Evolutionary conservation across 371 early-diverging fungal species (phyloP), one percentile per base, ranked within the genome.

Genomic region (Zychaea mexicana): DNA sequence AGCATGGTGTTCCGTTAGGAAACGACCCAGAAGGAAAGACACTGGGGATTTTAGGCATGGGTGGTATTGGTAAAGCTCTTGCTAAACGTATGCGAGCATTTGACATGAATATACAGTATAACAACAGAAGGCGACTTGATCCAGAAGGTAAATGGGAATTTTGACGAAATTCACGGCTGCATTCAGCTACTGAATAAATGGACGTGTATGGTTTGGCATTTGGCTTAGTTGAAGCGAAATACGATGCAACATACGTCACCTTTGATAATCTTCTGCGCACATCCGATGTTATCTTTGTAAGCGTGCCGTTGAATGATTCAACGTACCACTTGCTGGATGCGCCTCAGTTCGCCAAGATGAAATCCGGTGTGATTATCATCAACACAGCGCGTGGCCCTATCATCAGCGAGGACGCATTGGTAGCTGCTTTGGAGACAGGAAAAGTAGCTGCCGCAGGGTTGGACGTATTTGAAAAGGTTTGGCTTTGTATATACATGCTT

Each of bases 351-450:
- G 58, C 72, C 0, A 65, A 66, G 68, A 85, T 84, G 85, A 88
- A 88, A 63, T 47, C 73, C 31, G 80, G 78, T n/a, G 74, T 80
- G 2, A 82, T 84, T 57, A 56, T 88, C 27, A 73, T 88, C 26
- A 88, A 88, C 58, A 88, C 88, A 0, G 78, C 88, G 7, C 80
- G 88, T 13, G 88, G 88, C 1, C 78, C 82, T 27, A 83, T 88
- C 0, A 78, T 88, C 27, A 67, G 83, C 61, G 86, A 85, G 61
- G 64, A 70, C 7, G 85, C 84, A 0, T 53, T 88, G 4, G 84
- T 85, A 15, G 61, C 75, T 26, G 87, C 82, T 6, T 55, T 88
- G 17, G 83, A 83, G 38, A 65, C 79, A 3, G 86, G 88, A 15
- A 79, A 88, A 28, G 72, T 88, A 3, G 67, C 76, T 5, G 72